Percentiles rank a stretch among this genome's conserved stretches.
Evolutionary conservation across 257 asterid species (phyloP).

Genomic region (Nicotiana paniculata): DNA sequence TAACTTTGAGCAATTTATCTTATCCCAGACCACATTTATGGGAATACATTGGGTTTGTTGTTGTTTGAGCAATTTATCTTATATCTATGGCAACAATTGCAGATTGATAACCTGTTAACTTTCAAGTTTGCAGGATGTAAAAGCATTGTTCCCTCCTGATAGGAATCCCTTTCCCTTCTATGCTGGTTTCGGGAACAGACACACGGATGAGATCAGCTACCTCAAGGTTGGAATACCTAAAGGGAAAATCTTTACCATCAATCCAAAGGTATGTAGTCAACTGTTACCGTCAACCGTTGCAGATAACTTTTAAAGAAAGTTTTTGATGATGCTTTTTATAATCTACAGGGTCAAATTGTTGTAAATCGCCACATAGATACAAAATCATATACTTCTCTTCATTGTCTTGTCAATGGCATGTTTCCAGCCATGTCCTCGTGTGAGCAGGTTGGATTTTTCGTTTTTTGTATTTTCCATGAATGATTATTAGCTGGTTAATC

Average conservation of each 20-base stretch:
- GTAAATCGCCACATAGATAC: slow-evolving; percentile 56
- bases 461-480: background rate
- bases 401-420: slow-evolving; percentile 61
- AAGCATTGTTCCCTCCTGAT: slow-evolving; percentile 68
- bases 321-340: slow-evolving; percentile 3
- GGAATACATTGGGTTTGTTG: no score
- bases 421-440: slow-evolving; percentile 44
- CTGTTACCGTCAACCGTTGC: background rate
- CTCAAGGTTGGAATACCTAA: slow-evolving; percentile 74
- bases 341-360: slow-evolving; percentile 59
- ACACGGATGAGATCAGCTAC: slow-evolving; percentile 79
- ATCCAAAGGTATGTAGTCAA: slow-evolving; percentile 56
- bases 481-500: background rate
- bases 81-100: background rate
- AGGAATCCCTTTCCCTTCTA: slow-evolving; percentile 74
- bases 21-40: no score
- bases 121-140: slow-evolving; percentile 32
- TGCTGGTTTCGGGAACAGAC: slow-evolving; percentile 84
- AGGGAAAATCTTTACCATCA: slow-evolving; percentile 72
- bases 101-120: background rate
- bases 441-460: slow-evolving; percentile 45
- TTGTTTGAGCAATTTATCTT: background rate
- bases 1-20: slow-evolving; percentile 2
- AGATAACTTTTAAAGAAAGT: slow-evolving; percentile 4
- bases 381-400: slow-evolving; percentile 57